Evolutionary conservation across 108 stramenopile species (phyloP), one percentile per base, ranked within the genome.

Genomic region (Asterionellopsis glacialis): DNA sequence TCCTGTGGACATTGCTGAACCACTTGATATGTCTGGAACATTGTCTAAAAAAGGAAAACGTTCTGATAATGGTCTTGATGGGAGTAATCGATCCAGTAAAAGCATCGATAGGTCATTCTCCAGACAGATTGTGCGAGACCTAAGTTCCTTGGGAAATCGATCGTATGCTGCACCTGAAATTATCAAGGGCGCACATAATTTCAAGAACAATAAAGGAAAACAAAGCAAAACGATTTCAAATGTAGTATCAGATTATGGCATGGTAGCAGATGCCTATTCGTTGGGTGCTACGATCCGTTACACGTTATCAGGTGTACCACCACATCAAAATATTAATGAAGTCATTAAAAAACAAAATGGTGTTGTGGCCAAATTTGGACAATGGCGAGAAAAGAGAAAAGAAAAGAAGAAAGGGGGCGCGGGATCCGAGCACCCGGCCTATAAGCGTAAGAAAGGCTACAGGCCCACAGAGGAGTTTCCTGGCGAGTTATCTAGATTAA

Each of bases 221-320:
- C 47, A 48, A 45, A 23, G 19, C 41, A 52, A 51, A 13, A 77
- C 85, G 6, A 73, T 84, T 13, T 58, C 55, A 18, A 41, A 52
- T 33, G 72, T 57, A 57, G 77, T 84, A 6, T 58, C 78, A 6
- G 77, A 77, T 41, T 90, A 90, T 53, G 83, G 85, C 18, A 71
- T 90, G 76, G 59, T 82, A 16, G 82, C 78, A 0, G 88, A 90
- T 74, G 78, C 88, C 14, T 90, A 70, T 72, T 70, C 77, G 45
- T 67, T 85, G 28, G 88, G 88, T 7, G 48, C 66, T 4, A 84
- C 83, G 15, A 77, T 86, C 51, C 65, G 70, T 41, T 76, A 82
- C 70, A 72, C 69, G 55, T 61, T 90, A 41, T 87, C 88, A 1
- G 88, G 88, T 26, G 80, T 80, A 12, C 71, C 76, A 14, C 80